Conservation (phyloP, 2,329 filamentous ascomycete species). For the Arthrobotrys megalospora region DNA sequence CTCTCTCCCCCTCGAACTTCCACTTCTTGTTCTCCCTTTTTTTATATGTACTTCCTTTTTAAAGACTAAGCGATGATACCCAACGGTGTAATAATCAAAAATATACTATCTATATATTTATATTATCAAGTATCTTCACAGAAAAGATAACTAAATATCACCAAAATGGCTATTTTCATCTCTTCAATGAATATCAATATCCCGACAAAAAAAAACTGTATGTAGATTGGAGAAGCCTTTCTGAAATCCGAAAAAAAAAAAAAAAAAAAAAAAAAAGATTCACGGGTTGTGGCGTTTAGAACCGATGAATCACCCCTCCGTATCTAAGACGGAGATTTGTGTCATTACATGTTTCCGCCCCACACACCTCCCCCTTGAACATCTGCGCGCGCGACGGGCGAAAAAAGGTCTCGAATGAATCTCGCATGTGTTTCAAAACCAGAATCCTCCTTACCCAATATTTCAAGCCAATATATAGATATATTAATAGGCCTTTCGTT, state of each 20-base stretch:
- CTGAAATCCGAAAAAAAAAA: neutral
- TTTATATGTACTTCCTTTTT: constrained; percentile 19
- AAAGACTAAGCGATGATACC: constrained; percentile 35
- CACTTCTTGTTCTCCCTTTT: neutral
- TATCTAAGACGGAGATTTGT: neutral
- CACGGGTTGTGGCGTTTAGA: too few relatives aligned
- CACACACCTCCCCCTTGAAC: too few relatives aligned
- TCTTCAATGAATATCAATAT: too few relatives aligned
- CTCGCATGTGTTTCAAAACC: neutral
- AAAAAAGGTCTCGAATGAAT: neutral
- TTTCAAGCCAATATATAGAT: too few relatives aligned
- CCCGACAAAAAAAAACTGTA: too few relatives aligned
- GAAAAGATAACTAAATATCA: neutral
- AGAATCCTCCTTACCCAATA: neutral
- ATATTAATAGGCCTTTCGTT: too few relatives aligned
- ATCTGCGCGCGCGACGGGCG: too few relatives aligned
- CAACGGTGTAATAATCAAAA: constrained; percentile 29
- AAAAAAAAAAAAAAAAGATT: neutral
- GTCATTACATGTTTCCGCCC: neutral
- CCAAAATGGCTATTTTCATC: too few relatives aligned
- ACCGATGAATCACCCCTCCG: neutral
- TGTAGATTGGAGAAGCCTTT: too few relatives aligned
- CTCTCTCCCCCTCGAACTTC: neutral
- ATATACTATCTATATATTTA: neutral
- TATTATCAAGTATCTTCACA: neutral